phyloP scores from a whole-genome alignment of 805 yeast species.

The Nakazawaea holstii region DNA sequence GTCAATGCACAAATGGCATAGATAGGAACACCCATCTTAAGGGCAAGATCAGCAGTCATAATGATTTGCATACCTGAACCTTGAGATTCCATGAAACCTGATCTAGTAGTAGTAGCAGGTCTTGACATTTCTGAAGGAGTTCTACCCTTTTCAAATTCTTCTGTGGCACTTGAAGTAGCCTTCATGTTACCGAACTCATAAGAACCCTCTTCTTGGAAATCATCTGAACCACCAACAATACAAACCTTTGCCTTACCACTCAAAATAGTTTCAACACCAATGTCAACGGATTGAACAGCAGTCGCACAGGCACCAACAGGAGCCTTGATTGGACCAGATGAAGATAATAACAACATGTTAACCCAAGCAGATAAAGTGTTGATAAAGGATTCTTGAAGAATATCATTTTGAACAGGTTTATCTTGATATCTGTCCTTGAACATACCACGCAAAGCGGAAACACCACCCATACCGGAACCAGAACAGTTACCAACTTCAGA shows the following conservation, averaged over 20 bases:
- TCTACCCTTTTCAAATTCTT: conserved; percentile 92
- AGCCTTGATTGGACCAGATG: conserved; percentile 98
- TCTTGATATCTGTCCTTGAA: conserved; percentile 92
- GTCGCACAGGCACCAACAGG: conserved; percentile 99
- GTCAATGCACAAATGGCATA: conserved; percentile 92
- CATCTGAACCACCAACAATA: conserved; percentile 98
- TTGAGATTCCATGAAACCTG: conserved; percentile 99
- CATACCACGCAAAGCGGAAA: conserved; percentile 94
- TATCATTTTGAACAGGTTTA: conserved; percentile 93
- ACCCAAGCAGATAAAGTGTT: conserved; percentile 99
- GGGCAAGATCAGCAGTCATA: conserved; percentile 91
- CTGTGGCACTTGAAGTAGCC: conserved; percentile 88
- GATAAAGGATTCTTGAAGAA: conserved; percentile 96
- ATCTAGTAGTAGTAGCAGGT: conserved; percentile 93
- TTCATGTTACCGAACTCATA: conserved; percentile 98
- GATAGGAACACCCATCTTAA: conserved; percentile 98
- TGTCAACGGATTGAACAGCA: conserved; percentile 94
- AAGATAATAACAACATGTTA: conserved; percentile 91
- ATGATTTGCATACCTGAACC: conserved; percentile 98
- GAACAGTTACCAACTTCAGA: conserved; percentile 99
- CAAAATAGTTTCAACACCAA: conserved; percentile 90
- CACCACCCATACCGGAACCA: conserved; percentile 99
- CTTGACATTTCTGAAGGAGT: conserved; percentile 98
- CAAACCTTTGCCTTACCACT: conserved; percentile 94
- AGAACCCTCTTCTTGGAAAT: conserved; percentile 98